Evolutionary conservation across 164 flowering plant species (phyloP), one percentile per base, ranked within the genome.

Genomic region (Aristolochia fimbriata): DNA sequence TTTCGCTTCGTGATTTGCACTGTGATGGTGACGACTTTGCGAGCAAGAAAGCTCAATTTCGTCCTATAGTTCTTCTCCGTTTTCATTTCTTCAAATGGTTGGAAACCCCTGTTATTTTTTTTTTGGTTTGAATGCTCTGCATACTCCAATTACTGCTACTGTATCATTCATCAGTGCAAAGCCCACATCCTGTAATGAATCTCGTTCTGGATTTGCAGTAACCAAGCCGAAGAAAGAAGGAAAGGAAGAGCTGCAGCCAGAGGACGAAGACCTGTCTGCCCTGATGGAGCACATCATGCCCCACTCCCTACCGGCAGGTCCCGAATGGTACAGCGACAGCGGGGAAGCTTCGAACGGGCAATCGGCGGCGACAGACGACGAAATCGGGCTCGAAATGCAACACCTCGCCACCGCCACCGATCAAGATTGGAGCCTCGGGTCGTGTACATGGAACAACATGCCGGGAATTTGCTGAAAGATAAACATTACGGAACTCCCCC

Each of bases 201-300:
- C 25, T 52, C 23, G 23, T 21, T 30, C n/a, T 50, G 24, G 50
- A 43, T 23, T n/a, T 23, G 10, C 63, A 77, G 83, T 71, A 47
- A 60, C 43, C 52, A 70, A 64, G 54, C 47, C 50, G 47, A 60
- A 31, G 31, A 66, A 65, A 52, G 81, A 65, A 53, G 48, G 62
- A 15, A 7, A 55, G 23, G 77, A 70, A n/a, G 76, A 71, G 54
- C 70, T 62, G 51, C 61, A 68, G 21, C 62, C 74, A 1, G 60
- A 72, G 64, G 84, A 81, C 48, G 88, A 80, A n/a, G 86, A 76
- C 33, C 61, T 86, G 58, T 46, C 69, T 58, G 70, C 80, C 70
- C 62, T 80, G 8, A 77, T 86, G 41, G 62, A 73, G n/a, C n/a
- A n/a, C 68, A 73, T 73, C 20, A 77, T 85, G 50, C 82, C 83